These are phyloP conservation scores for Bimuria novae-zelandiae DNA, from an alignment of 2,329 filamentous ascomycete genomes.

Conservation along the genomic window DNA sequence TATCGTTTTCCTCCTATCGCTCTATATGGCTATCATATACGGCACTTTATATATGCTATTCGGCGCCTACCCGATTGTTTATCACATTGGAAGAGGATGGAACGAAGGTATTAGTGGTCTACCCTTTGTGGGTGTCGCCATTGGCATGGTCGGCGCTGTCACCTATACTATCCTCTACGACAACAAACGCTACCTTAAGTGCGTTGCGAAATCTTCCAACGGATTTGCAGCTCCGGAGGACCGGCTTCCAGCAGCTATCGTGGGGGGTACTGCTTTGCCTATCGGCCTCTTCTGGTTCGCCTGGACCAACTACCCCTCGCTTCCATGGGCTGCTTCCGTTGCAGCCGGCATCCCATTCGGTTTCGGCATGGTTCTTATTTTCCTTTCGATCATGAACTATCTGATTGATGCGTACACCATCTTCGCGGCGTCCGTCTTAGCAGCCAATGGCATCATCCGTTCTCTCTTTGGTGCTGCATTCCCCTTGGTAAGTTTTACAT, in stretches of 20 bases:
- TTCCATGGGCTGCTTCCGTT: slow-evolving; percentile 63
- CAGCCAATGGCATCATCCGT: slow-evolving; percentile 78
- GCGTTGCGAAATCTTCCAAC: slow-evolving; percentile 50
- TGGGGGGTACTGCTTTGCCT: slow-evolving; percentile 67
- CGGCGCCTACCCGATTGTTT: slow-evolving; percentile 63
- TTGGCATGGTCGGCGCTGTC: slow-evolving; percentile 67
- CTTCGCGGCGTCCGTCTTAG: slow-evolving; percentile 75
- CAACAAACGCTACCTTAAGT: slow-evolving; percentile 44
- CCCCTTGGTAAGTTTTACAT: slow-evolving; percentile 57
- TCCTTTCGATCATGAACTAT: slow-evolving; percentile 57
- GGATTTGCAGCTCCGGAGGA: slow-evolving; percentile 69
- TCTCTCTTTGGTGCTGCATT: slow-evolving; percentile 79
- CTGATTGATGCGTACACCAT: slow-evolving; percentile 63
- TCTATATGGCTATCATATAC: slow-evolving; percentile 68
- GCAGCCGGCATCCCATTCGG: slow-evolving; percentile 59
- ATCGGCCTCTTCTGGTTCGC: slow-evolving; percentile 51
- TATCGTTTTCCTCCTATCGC: slow-evolving; percentile 66
- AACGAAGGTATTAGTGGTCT: slow-evolving; percentile 44
- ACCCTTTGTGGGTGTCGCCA: slow-evolving; percentile 69
- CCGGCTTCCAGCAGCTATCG: slow-evolving; percentile 64
- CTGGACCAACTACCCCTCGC: slow-evolving; percentile 52
- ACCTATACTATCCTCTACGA: slow-evolving; percentile 52
- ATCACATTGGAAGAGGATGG: slow-evolving; percentile 53
- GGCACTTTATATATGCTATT: slow-evolving; percentile 57
- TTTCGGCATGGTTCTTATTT: slow-evolving; percentile 67